phyloP scores from a whole-genome alignment of 1,284 basidiomycete species.

The Leccinum subrobustum region DNA sequence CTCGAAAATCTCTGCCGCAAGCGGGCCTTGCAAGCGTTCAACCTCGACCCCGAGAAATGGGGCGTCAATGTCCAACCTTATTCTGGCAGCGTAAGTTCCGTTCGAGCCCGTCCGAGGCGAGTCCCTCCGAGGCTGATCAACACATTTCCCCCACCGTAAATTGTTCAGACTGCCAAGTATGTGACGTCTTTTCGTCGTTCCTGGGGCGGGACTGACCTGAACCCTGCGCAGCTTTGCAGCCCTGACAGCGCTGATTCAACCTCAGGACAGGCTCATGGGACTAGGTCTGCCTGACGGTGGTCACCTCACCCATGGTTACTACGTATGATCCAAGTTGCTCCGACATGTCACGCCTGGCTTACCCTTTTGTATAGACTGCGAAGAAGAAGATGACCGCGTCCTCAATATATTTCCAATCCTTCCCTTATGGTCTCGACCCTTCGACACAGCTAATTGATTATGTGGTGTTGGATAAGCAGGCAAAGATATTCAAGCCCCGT shows the following conservation, averaged over 20 bases:
- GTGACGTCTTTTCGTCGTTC: conserved; percentile 19
- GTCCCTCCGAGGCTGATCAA: conserved; percentile 4
- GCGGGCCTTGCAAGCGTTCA: conserved; percentile 95
- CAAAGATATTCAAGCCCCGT: conserved; percentile 95
- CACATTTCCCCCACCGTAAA: background rate
- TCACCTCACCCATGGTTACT: conserved; percentile 98
- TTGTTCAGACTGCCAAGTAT: conserved; percentile 75
- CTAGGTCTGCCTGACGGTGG: conserved; percentile 98
- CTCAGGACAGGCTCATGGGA: conserved; percentile 99
- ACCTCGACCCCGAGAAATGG: conserved; percentile 92
- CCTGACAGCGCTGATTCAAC: conserved; percentile 94
- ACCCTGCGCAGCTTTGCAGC: conserved; percentile 80
- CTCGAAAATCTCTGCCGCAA: conserved; percentile 94
- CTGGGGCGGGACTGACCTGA: conserved; percentile 5
- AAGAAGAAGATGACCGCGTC: conserved; percentile 99
- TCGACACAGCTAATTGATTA: conserved; percentile 93
- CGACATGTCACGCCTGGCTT: conserved; percentile 1
- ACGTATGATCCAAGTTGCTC: conserved; percentile 50
- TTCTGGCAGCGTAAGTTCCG: conserved; percentile 81
- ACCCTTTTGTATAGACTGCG: conserved; percentile 66
- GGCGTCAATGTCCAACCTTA: conserved; percentile 99
- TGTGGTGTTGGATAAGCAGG: conserved; percentile 78
- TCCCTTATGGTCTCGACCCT: conserved; percentile 91
- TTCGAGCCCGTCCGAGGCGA: conserved; percentile 2
- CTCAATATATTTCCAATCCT: conserved; percentile 99